A percentile compares a stretch with the other conserved stretches of the same genome.
Conservation (phyloP, 2,329 filamentous ascomycete species). For the Byssothecium circinans region DNA sequence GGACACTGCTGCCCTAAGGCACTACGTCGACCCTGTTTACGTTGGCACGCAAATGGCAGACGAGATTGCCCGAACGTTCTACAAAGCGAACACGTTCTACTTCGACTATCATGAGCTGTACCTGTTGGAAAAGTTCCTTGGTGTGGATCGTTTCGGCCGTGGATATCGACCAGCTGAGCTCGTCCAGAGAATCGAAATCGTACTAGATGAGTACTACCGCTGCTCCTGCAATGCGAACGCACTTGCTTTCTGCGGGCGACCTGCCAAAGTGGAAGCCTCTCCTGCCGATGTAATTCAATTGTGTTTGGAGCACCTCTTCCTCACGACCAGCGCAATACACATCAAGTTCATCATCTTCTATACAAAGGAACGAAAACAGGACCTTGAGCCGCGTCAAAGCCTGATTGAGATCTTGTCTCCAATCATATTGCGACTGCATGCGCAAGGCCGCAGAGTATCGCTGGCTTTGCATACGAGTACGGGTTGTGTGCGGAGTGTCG, state of each 20-base stretch:
- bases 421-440: neutral
- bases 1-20: neutral
- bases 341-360: constrained; percentile 1
- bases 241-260: neutral
- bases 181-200: constrained; percentile 2
- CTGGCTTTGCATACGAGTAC: neutral
- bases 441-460: neutral
- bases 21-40: constrained; percentile 1
- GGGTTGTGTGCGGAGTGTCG: neutral
- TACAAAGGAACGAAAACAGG: neutral
- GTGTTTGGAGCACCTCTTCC: neutral
- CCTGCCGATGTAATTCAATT: neutral
- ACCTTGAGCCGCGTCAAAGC: neutral
- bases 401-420: neutral
- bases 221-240: constrained; percentile 2
- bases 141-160: constrained; percentile 2
- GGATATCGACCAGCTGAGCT: neutral
- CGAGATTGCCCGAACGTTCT: constrained; percentile 1
- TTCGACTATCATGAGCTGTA: constrained; percentile 6
- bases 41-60: neutral
- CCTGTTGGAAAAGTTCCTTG: constrained; percentile 7
- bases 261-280: neutral
- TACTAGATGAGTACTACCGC: neutral
- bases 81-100: constrained; percentile 3
- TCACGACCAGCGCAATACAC: neutral